Conservation (phyloP, 1,139 yeast species). For the Blastobotrys aristatus region DNA sequence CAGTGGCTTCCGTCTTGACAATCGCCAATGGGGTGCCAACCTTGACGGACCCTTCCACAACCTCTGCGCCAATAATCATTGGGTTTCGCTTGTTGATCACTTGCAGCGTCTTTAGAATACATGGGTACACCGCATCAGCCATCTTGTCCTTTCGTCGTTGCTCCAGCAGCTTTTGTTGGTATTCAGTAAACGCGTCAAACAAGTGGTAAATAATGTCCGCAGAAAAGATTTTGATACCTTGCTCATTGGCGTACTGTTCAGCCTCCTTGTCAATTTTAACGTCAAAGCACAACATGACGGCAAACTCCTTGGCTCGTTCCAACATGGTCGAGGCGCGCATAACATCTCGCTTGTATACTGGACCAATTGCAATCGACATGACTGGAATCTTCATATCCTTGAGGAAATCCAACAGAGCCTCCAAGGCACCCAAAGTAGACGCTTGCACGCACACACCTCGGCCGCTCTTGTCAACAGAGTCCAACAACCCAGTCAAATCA, state of each 20-base stretch:
- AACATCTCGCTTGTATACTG: conserved; percentile 95
- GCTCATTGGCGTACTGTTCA: conserved; percentile 93
- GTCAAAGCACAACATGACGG: conserved; percentile 97
- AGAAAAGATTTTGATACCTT: conserved; percentile 83
- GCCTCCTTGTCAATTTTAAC: conserved; percentile 97
- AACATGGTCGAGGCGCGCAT: conserved; percentile 97
- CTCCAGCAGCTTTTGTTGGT: conserved; percentile 82
- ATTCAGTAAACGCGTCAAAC: conserved; percentile 90
- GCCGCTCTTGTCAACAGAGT: conserved; percentile 91
- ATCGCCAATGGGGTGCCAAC: conserved; percentile 95
- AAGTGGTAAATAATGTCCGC: conserved; percentile 96
- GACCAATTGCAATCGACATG: conserved; percentile 96
- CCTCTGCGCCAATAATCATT: conserved; percentile 98
- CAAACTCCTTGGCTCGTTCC: conserved; percentile 91
- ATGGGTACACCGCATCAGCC: conserved; percentile 90
- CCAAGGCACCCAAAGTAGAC: conserved; percentile 94
- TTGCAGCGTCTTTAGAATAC: conserved; percentile 89
- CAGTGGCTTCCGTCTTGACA: conserved; percentile 77
- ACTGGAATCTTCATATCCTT: conserved; percentile 99
- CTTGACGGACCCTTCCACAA: conserved; percentile 81
- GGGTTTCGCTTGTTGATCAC: conserved; percentile 98
- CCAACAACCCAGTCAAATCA: conserved; percentile 89
- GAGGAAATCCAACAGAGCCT: conserved; percentile 93
- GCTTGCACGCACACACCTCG: conserved; percentile 98
- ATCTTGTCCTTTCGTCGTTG: conserved; percentile 84